Evolutionary conservation across 495 filamentous ascomycete species (phyloP).

Genomic region (Parathielavia hyrcaniae): DNA sequence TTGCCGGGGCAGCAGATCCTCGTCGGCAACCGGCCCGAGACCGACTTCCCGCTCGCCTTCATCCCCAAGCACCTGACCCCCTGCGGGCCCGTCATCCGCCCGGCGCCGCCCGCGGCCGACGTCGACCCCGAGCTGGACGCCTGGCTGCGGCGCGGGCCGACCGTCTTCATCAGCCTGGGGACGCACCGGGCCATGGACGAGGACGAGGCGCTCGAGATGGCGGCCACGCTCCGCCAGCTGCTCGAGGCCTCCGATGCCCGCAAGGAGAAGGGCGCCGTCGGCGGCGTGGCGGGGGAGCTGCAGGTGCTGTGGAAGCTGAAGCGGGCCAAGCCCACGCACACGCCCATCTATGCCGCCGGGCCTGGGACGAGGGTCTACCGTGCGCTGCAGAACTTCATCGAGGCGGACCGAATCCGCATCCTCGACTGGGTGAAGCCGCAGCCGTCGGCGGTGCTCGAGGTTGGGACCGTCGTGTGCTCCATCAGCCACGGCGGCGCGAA

Average conservation of each 20-base stretch:
- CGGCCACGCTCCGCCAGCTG: slow-evolving; percentile 26
- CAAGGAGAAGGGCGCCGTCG: not conserved
- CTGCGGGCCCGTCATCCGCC: slow-evolving; percentile 46
- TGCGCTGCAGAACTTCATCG: slow-evolving; percentile 9
- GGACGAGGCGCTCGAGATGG: slow-evolving; percentile 26
- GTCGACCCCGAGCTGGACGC: slow-evolving; percentile 27
- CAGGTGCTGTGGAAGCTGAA: slow-evolving; percentile 42
- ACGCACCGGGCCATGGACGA: slow-evolving; percentile 14
- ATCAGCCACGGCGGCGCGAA: slow-evolving; percentile 41
- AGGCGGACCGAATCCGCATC: slow-evolving; percentile 27
- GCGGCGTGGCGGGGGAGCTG: slow-evolving; percentile 6
- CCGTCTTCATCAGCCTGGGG: slow-evolving; percentile 38
- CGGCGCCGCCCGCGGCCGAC: slow-evolving; percentile 27
- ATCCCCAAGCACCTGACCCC: slow-evolving; percentile 37
- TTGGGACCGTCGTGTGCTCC: slow-evolving; percentile 30
- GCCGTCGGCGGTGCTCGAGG: slow-evolving; percentile 30
- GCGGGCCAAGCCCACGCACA: not conserved
- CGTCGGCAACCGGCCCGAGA: slow-evolving; percentile 25
- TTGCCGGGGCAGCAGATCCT: slow-evolving; percentile 17
- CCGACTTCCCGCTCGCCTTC: slow-evolving; percentile 33
- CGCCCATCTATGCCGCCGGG: slow-evolving; percentile 3
- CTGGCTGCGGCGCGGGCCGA: slow-evolving; percentile 34
- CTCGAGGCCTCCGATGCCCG: slow-evolving; percentile 10
- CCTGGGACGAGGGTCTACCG: slow-evolving; percentile 8
- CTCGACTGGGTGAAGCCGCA: slow-evolving; percentile 35